Evolutionary conservation across 106 monocot genomes (phyloP), one percentile per base, ranked within the genome.

Genomic region (Alisma plantagoaquatica): DNA sequence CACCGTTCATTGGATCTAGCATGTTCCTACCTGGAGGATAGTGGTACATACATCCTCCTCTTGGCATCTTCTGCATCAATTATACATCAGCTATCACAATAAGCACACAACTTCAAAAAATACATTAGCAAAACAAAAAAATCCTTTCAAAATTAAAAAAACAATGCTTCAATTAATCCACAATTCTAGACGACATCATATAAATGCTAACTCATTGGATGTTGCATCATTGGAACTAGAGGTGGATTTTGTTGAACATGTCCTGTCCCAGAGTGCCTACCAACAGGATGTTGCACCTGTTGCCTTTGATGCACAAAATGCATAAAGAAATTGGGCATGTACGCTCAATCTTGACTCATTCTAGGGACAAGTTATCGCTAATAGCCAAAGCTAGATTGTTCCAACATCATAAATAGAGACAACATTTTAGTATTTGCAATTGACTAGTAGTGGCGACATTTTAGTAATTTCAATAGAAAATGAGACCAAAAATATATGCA

Each of bases 351-450:
- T 29, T 83, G 90, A 54, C 90, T 80, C 77, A 84, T 84, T 20
- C 84, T 84, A 60, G 84, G 90, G 46, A 91, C 61, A 56, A 91
- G 68, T 17, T 70, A 80, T 54, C 80, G 90, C 69, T 91, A 84
- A 69, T 75, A 91, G 29, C 77, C 80, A 60, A 84, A 91, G 21
- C 74, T 84, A 65, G n/a, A n/a, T n/a, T n/a, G n/a, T n/a, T n/a
- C n/a, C n/a, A n/a, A n/a, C n/a, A n/a, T n/a, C n/a, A n/a, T n/a
- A n/a, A n/a, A n/a, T n/a, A n/a, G n/a, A n/a, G n/a, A n/a, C n/a
- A n/a, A n/a, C n/a, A n/a, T n/a, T n/a, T n/a, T n/a, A n/a, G n/a
- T n/a, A n/a, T n/a, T n/a, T n/a, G n/a, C n/a, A n/a, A n/a, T n/a
- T n/a, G n/a, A n/a, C n/a, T n/a, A n/a, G n/a, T n/a, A n/a, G n/a